Evolutionary conservation across 352 stramenopile genomes (phyloP), one percentile per base, ranked within the genome.

Genomic region (Hyphochytrium catenoides): DNA sequence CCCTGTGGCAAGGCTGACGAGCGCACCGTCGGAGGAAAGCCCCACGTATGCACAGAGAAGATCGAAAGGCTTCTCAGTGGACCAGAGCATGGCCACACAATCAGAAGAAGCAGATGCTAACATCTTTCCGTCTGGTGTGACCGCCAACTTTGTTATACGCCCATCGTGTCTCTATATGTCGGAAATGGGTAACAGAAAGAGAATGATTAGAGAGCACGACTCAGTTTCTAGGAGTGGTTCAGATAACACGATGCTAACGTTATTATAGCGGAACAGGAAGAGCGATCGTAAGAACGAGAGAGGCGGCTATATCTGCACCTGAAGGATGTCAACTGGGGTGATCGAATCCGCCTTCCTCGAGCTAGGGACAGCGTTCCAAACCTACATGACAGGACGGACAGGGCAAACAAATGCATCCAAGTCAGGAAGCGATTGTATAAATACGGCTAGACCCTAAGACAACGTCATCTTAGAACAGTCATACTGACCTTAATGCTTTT

Each of bases 11-110:
- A 46, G 20, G 34, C 31, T 41, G 16, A 11, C 34, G 3, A 32
- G 18, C 19, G 31, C 39, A 20, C 39, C 39, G 17, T 46, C 39
- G 3, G 17, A 16, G 0, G 39, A 15, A n/a, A n/a, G n/a, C 3
- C 39, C 31, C 24, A 38, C 32, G 16, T 46, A 46, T 27, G 39
- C 41, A 34, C 39, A 46, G n/a, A 46, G 31, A 8, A 46, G 31
- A 25, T 46, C 31, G 26, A 46, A 46, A 12, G 39, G 39, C 8
- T 31, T 34, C 3, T 26, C 29, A 1, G 39, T 34, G 14, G 39
- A 34, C 39, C 39, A 46, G 18, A 46, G 19, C 39, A 34, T 46
- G 22, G 39, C 30, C 24, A 21, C 23, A 11, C 39, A 31, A 15
- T 46, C 39, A 5, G 39, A 31, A 7, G 39, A 31, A 17, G 39